A percentile compares a stretch with the other conserved stretches of the same genome.
phyloP scores from a whole-genome alignment of 495 filamentous ascomycete species.

The Cryomyces minteri region DNA sequence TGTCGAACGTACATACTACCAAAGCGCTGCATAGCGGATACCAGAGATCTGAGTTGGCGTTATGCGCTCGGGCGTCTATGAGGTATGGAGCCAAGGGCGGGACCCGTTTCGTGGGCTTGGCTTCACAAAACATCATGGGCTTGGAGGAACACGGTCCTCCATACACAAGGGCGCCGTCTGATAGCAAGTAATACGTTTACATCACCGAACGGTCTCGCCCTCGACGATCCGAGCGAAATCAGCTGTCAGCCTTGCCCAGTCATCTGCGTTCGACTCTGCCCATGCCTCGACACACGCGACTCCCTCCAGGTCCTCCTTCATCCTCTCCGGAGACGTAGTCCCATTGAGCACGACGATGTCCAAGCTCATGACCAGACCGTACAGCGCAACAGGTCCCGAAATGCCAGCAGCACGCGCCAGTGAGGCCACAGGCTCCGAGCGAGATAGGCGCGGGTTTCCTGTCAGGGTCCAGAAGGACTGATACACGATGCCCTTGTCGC shows the following conservation, averaged over 20 bases:
- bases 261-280: not conserved
- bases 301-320: conserved; percentile 45
- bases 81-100: too few species aligned
- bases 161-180: too few species aligned
- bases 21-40: too few species aligned
- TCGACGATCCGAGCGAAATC: too few species aligned
- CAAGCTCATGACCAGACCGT: conserved; percentile 46
- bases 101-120: too few species aligned
- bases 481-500: conserved; percentile 39
- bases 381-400: conserved; percentile 39
- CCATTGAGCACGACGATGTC: conserved; percentile 47
- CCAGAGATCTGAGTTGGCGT: too few species aligned
- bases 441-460: conserved; percentile 43
- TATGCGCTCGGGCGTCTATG: too few species aligned
- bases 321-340: conserved; percentile 41
- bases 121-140: too few species aligned
- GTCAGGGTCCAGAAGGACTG: conserved; percentile 71
- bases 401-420: conserved; percentile 30
- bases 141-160: too few species aligned
- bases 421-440: conserved; percentile 27
- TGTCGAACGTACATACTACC: too few species aligned
- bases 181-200: too few species aligned
- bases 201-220: too few species aligned
- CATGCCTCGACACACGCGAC: conserved; percentile 21
- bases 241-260: not conserved